phyloP scores from a whole-genome alignment of 192 early-diverging fungal species.

The Umbelopsis ramanniana region DNA sequence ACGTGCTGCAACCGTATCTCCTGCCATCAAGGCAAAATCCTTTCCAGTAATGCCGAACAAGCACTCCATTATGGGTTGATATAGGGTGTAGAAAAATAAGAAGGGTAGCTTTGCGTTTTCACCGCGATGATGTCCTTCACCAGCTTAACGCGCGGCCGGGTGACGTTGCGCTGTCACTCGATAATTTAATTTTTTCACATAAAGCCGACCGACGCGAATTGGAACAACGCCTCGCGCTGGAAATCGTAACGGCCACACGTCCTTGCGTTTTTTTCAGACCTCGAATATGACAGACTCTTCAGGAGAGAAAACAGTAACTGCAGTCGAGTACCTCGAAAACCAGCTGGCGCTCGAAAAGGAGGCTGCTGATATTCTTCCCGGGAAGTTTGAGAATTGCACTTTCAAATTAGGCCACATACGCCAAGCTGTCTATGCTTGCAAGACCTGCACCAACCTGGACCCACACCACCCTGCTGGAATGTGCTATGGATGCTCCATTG shows the following conservation, averaged over 20 bases:
- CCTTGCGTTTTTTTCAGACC: background rate
- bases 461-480: constrained; percentile 53
- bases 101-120: background rate
- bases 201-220: background rate
- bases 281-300: background rate
- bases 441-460: constrained; percentile 63
- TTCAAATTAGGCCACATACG: constrained; percentile 74
- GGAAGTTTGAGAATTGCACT: constrained; percentile 77
- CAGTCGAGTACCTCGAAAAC: constrained; percentile 42
- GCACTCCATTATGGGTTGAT: constrained; percentile 64
- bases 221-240: background rate
- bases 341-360: constrained; percentile 47
- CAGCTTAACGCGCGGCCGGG: constrained; percentile 8
- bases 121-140: background rate
- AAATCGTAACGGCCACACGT: constrained; percentile 1
- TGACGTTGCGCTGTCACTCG: background rate
- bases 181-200: background rate
- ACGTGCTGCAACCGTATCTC: constrained; percentile 75
- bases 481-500: constrained; percentile 82
- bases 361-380: constrained; percentile 62
- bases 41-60: constrained; percentile 92
- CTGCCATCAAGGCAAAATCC: constrained; percentile 89
- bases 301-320: constrained; percentile 44
- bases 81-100: background rate
- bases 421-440: constrained; percentile 83